Base-by-base conservation (phyloP, 2,329 filamentous ascomycete genomes). In the Dactylellina cionopaga region DNA sequence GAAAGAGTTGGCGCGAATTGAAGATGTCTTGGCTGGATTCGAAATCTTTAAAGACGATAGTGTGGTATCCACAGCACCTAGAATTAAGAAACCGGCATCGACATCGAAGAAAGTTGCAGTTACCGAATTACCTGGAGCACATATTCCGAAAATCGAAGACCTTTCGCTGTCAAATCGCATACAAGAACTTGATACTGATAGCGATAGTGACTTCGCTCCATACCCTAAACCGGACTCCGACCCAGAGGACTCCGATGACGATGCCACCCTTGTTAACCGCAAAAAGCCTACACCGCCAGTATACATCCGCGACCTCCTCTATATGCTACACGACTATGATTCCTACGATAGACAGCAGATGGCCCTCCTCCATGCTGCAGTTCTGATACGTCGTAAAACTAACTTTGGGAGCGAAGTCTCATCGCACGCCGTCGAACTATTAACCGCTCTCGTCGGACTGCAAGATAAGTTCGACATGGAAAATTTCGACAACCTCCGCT, bases 211-310 rank as follows among this genome's bases (percentile, higher is more conserved):
- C 70, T 82, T 98, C 0, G 83, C 87, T 1, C 86, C 91, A 0
- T 96, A 97, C 76, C 86, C 87, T 11, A 97, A 96, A 79, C 92
- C 92, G 0, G 91, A 92, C 77, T 92, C 91, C 1, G 95, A 99
- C 76, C 86, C 88, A 0, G 92, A 96, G 78, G 95, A 99, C 78
- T 94, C 92, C 0, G 92, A 97, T 65, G 93, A 97, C 35, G 96
- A 99, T 76, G 89, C 95, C 3, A 96, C 92, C 0, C 83, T 96
- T 15, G 85, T 98, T 49, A 89, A 90, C 65, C 86, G 93, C 11
- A 89, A 95, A 80, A 97, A 95, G 76, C 87, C 90, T 19, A 90
- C 87, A 66, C 86, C 92, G 0, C 95, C 95, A 0, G 92, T 99
- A 78, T 98, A 98, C 77, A 90, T 97, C 70, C 88, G 92, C 46